Percentiles rank a stretch among this genome's conserved stretches.
These are phyloP conservation scores for Wallacemonas sp. DNA, from an alignment of 208 protist species.

Conservation along the genomic window DNA sequence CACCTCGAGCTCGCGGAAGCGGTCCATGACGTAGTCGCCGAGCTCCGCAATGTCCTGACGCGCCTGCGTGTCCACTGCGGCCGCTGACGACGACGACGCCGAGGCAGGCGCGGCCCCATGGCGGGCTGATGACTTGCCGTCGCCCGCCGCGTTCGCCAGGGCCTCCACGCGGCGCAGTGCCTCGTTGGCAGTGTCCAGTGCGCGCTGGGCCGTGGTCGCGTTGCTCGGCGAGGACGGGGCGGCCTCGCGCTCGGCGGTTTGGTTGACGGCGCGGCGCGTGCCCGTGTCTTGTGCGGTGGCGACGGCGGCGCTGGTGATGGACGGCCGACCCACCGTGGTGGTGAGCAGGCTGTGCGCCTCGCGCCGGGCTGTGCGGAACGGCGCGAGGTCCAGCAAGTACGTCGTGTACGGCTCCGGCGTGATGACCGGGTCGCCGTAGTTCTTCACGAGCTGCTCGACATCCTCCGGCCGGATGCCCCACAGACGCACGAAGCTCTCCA, in stretches of 20 bases:
- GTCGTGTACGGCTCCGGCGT: slow-evolving; percentile 78
- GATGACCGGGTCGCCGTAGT: slow-evolving; percentile 76
- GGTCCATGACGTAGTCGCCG: slow-evolving; percentile 63
- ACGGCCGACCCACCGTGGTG: slow-evolving; percentile 14
- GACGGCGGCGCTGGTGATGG: slow-evolving; percentile 5
- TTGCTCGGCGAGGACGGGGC: too few relatives aligned
- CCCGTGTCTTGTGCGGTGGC: slow-evolving; percentile 18
- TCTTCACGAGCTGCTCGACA: slow-evolving; percentile 60
- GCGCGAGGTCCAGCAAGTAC: slow-evolving; percentile 70
- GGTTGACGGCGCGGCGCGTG: slow-evolving; percentile 13
- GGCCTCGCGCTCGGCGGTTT: neutral
- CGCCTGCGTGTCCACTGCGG: slow-evolving; percentile 55
- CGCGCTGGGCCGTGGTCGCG: neutral
- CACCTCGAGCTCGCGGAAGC: slow-evolving; percentile 67
- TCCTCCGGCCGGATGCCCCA: slow-evolving; percentile 74
- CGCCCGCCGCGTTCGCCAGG: slow-evolving; percentile 16
- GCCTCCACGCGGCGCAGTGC: slow-evolving; percentile 34
- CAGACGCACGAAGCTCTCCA: slow-evolving; percentile 75
- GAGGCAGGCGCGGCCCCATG: neutral
- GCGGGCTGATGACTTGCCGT: slow-evolving; percentile 4
- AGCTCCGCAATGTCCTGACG: slow-evolving; percentile 76
- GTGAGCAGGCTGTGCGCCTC: slow-evolving; percentile 48
- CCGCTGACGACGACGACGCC: neutral
- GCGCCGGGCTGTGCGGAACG: slow-evolving; percentile 62
- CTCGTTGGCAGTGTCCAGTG: slow-evolving; percentile 32